phyloP scores from a whole-genome alignment of 768 basidiomycete genomes.

The Pleurotus tuoliensis region DNA sequence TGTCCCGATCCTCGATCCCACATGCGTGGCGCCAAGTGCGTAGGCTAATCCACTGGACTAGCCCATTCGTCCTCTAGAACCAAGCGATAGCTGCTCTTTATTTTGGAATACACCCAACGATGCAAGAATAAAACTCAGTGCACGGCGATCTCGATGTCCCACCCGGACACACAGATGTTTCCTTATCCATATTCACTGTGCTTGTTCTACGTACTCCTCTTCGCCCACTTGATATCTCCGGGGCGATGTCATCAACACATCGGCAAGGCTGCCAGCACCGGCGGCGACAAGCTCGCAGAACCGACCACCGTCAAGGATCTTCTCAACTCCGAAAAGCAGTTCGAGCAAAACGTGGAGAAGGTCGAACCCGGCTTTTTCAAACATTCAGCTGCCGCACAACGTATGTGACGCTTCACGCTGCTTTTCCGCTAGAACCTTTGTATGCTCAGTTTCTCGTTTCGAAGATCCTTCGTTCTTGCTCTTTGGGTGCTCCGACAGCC shows the following conservation, averaged over 20 bases:
- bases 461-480: constrained; percentile 19
- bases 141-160: no score
- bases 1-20: no score
- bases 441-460: background rate
- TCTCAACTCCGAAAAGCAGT: background rate
- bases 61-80: no score
- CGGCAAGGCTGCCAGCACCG: background rate
- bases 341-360: background rate
- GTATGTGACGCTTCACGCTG: background rate
- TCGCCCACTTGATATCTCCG: no score
- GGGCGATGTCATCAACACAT: background rate
- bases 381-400: background rate
- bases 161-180: no score
- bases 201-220: no score
- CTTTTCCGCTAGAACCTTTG: background rate
- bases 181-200: no score
- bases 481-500: constrained; percentile 19
- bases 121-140: no score
- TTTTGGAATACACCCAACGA: no score
- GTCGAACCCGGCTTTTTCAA: background rate
- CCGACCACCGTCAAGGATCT: background rate
- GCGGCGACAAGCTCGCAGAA: background rate
- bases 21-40: no score
- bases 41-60: no score
- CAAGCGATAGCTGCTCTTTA: no score